Conservation (phyloP, 192 early-diverging fungal species). For the Bifiguratus adelaidae region DNA sequence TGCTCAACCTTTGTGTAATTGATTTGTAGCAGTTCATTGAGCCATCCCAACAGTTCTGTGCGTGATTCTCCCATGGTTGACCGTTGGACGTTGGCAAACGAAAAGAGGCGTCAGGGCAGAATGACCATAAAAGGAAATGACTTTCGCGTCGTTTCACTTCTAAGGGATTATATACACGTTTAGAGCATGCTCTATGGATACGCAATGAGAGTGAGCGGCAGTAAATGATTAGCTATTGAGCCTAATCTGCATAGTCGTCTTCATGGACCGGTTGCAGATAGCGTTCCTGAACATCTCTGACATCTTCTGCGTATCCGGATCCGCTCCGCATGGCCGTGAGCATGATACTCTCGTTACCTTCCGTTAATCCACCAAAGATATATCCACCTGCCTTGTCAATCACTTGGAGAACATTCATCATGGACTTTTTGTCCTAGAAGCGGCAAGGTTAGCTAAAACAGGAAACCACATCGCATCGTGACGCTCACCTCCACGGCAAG, state of each 20-base stretch:
- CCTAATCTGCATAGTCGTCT: too few species aligned
- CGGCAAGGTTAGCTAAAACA: not conserved
- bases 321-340: slow-evolving; percentile 38
- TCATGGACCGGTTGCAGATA: too few species aligned
- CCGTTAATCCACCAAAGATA: slow-evolving; percentile 68
- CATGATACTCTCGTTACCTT: slow-evolving; percentile 72
- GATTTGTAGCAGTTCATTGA: slow-evolving; percentile 88
- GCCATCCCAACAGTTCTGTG: slow-evolving; percentile 87
- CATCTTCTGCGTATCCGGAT: slow-evolving; percentile 14
- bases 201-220: too few species aligned
- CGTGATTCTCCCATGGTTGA: slow-evolving; percentile 89
- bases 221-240: too few species aligned
- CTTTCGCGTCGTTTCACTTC: too few species aligned
- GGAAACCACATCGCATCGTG: not conserved
- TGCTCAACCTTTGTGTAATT: slow-evolving; percentile 93
- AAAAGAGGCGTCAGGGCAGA: too few species aligned
- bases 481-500: slow-evolving; percentile 40
- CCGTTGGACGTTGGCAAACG: too few species aligned
- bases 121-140: too few species aligned
- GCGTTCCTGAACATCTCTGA: slow-evolving; percentile 32
- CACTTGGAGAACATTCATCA: slow-evolving; percentile 60
- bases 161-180: too few species aligned
- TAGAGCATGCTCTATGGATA: too few species aligned
- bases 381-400: slow-evolving; percentile 93
- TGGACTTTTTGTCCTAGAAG: slow-evolving; percentile 78